Evolutionary conservation across 75 land plant species (phyloP).

Genomic region (Picea sitchensis): DNA sequence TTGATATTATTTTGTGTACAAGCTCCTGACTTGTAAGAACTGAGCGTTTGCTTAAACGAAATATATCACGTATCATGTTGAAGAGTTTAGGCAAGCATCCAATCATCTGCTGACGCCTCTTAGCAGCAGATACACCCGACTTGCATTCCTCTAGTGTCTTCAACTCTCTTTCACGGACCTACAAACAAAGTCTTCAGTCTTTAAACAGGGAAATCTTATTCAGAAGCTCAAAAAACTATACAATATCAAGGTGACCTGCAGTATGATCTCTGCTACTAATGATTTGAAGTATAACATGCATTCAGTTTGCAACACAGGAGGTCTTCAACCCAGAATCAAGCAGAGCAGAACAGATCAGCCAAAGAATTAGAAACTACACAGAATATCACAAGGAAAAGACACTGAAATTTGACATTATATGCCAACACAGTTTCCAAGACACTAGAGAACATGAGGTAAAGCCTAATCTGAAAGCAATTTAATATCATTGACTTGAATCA

Average conservation of each 20-base stretch:
- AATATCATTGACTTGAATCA: not conserved
- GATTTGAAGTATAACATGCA: not conserved
- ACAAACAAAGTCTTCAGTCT: not conserved
- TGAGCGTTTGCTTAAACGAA: slow-evolving; percentile 62
- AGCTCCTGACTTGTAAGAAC: slow-evolving; percentile 73
- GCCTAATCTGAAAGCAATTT: not conserved
- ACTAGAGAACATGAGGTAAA: not conserved
- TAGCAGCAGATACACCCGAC: slow-evolving; percentile 44
- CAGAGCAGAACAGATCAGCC: not conserved
- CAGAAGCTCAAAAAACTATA: not conserved
- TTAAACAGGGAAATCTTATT: not conserved
- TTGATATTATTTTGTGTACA: slow-evolving; percentile 49
- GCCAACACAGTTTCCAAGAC: not conserved
- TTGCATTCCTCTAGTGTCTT: slow-evolving; percentile 39
- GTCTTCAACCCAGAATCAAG: not conserved
- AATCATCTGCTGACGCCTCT: slow-evolving; percentile 47
- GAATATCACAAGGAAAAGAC: not conserved
- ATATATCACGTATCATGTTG: slow-evolving; percentile 59
- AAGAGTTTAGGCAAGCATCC: slow-evolving; percentile 73
- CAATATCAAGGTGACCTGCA: not conserved
- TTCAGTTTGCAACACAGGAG: too few relatives aligned
- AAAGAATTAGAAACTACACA: not conserved
- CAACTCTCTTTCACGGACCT: slow-evolving; percentile 72
- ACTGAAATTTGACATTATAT: not conserved
- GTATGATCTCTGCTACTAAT: not conserved